Evolutionary conservation across 306 rosid genomes (phyloP), one percentile per base, ranked within the genome.

Genomic region (Vachellia pachyceras): DNA sequence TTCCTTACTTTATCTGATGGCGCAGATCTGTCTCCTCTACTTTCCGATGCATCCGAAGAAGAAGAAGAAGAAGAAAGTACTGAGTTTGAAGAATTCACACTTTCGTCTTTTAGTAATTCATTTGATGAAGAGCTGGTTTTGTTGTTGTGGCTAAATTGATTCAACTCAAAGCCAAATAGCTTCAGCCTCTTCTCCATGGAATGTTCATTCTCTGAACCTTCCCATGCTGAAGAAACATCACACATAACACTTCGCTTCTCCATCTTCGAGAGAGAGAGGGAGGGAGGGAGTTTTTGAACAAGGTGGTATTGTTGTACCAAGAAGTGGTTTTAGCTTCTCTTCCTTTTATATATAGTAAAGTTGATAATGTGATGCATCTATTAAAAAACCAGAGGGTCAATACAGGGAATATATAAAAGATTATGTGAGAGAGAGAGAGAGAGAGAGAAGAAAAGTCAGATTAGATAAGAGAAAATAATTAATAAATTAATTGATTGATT

Each of bases 91-190:
- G 99, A 93, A 61, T 91, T 93, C 42, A 89, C 95, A 80, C 94
- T 90, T 72, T 90, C 97, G 66, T 95, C 92, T 68, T 84, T 92
- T 78, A n/a, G n/a, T 90, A 95, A 11, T 64, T 64, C n/a, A 47
- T 13, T 47, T 47, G 54, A 47, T 47, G 54, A 47, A 12, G 69
- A 60, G 11, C 36, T 33, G 15, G 45, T 68, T 2, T n/a, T 68
- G 50, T n/a, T 67, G 12, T 69, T 65, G 4, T 76, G 88, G 3
- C 72, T 85, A 7, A 46, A 72, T 42, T 93, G 94, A 58, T 84
- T 90, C 9, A 95, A 90, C 84, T 93, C 97, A 85, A 95, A 85
- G 47, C 99, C 99, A 79, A 95, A 95, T 35, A 95, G 40, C 77
- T 89, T 95, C 57, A 93, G 87, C 89, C 92, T 95, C 83, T 93